Evolutionary conservation across 306 rosid genomes (phyloP).

Genomic region (Casuarina glauca): DNA sequence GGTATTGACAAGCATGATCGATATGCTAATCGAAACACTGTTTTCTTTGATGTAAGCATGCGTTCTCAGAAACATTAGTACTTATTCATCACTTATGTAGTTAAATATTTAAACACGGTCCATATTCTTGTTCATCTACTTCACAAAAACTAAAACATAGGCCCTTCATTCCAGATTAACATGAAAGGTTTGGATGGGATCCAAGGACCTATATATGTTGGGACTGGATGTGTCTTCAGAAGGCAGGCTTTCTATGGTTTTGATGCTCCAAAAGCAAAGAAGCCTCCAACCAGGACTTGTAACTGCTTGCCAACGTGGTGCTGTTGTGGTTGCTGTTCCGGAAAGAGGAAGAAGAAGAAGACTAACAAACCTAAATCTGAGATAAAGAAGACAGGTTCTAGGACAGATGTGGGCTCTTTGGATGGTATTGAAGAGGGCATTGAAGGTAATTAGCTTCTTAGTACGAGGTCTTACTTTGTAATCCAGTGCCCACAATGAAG

Average conservation of each 20-base stretch:
- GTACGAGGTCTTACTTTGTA: background rate
- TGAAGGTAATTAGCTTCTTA: conserved; percentile 34
- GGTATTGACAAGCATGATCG: conserved; percentile 34
- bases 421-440: conserved; percentile 30
- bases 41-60: conserved; percentile 58
- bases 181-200: conserved; percentile 84
- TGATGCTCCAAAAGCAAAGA: conserved; percentile 64
- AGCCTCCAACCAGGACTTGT: conserved; percentile 59
- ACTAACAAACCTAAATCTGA: conserved; percentile 40
- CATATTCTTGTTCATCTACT: background rate
- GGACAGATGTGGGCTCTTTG: conserved; percentile 32
- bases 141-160: background rate
- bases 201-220: conserved; percentile 76
- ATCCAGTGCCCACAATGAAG: background rate
- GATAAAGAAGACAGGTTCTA: conserved; percentile 24
- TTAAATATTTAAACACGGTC: conserved; percentile 1
- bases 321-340: conserved; percentile 38
- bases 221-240: conserved; percentile 71
- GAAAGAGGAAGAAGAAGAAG: conserved; percentile 44
- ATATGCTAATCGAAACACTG: conserved; percentile 41
- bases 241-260: conserved; percentile 73
- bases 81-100: background rate
- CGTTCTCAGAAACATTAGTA: background rate
- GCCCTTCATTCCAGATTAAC: conserved; percentile 44
- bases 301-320: conserved; percentile 65